Evolutionary conservation across 192 early-diverging fungal genomes (phyloP), one percentile per base, ranked within the genome.

Genomic region (Entomortierella lignicola): DNA sequence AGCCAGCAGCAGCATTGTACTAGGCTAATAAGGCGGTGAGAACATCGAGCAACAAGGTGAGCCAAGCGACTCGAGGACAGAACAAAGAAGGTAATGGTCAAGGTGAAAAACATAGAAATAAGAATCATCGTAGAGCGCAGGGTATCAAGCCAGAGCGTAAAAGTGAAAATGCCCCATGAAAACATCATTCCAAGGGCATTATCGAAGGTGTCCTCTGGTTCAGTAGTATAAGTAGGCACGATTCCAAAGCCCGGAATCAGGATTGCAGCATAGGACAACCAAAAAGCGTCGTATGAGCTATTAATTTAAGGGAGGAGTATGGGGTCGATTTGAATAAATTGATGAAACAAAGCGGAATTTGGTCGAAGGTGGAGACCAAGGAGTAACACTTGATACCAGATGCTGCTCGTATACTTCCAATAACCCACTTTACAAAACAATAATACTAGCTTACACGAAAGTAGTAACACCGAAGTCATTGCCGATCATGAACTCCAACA

Each of bases 391-490:
- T 37, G 34, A 37, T 37, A n/a, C n/a, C 15, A 47, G 17, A 12
- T 20, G 20, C 44, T 47, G 7, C 12, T 47, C 44, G 15, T 47
- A 15, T 15, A 47, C 5, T 47, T 12, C 17, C 44, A 47, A 47
- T 20, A 47, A 47, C 17, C 4, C 44, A 47, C 15, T 47, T 47
- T 47, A 44, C 17, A 15, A 47, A 47, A 12, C 3, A 25, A 29
- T 32, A 56, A 20, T 18, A n/a, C 17, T 8, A 39, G 59, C 74
- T 69, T 77, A 77, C 47, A 89, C 84, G 82, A 94, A 94, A 12
- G 90, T 92, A 15, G 92, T 94, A 56, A 92, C 92, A 70, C 93
- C 92, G 85, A 95, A 94, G 12, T 91, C 93, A 71, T 95, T 94
- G 56, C 91, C 89, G 5, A 81, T 75, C 37, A 86, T 85, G 77